A percentile compares a stretch with the other conserved stretches of the same genome.
These are phyloP conservation scores for Stachybotrys chlorohalonatus DNA, from an alignment of 2,329 filamentous ascomycete genomes.

Conservation along the genomic window DNA sequence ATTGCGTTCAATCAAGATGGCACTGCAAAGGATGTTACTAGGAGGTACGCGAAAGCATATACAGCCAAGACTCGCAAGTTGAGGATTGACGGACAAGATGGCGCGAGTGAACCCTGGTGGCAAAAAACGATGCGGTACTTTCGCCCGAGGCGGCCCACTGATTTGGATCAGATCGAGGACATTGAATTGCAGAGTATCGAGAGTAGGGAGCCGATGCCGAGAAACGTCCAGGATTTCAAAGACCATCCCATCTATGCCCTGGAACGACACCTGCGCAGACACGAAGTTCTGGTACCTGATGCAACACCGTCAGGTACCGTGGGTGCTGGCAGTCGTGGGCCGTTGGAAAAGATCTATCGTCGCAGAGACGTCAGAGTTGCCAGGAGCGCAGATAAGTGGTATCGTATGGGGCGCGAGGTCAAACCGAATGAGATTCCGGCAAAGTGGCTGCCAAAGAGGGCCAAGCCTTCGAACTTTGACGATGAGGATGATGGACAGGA, in stretches of 20 bases:
- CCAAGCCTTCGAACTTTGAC: conserved; percentile 18
- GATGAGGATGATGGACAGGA: conserved; percentile 18
- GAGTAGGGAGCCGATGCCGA: conserved; percentile 73
- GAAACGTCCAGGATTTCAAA: conserved; percentile 80
- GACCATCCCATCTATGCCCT: conserved; percentile 77
- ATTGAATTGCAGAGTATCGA: conserved; percentile 63
- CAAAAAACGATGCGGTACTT: conserved; percentile 40
- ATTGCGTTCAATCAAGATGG: conserved; percentile 78
- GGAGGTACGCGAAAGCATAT: conserved; percentile 78
- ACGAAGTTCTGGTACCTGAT: conserved; percentile 72
- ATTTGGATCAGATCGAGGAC: conserved; percentile 78
- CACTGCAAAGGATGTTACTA: conserved; percentile 74
- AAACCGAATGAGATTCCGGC: conserved; percentile 70
- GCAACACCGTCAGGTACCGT: conserved; percentile 69
- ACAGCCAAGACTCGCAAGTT: conserved; percentile 80
- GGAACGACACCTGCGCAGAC: conserved; percentile 71
- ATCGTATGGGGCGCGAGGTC: conserved; percentile 73
- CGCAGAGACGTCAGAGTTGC: conserved; percentile 72
- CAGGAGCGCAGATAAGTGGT: conserved; percentile 81
- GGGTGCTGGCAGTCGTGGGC: conserved; percentile 51
- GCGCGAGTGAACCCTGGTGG: conserved; percentile 45
- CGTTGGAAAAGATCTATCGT: conserved; percentile 72
- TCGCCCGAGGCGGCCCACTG: conserved; percentile 30
- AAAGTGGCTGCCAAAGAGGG: conserved; percentile 56
- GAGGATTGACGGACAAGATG: conserved; percentile 59